Conservation (phyloP, 306 rosid species). For the Luffa acutangula region DNA sequence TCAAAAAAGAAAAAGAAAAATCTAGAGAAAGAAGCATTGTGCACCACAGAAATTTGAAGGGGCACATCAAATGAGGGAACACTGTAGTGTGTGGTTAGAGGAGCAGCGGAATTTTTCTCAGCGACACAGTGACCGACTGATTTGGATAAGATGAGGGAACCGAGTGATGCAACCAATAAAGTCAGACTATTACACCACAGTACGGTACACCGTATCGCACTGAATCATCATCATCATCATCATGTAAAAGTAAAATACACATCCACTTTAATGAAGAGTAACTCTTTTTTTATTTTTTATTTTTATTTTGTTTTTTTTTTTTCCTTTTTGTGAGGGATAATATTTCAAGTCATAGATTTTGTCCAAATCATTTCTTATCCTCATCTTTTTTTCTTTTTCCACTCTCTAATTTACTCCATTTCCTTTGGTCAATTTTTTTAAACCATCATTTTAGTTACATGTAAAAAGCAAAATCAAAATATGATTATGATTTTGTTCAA, state of each 20-base stretch:
- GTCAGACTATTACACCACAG: neutral
- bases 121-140: neutral
- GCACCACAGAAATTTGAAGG: neutral
- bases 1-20: no score
- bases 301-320: neutral
- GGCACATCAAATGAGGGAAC: neutral
- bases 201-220: slow-evolving; percentile 17
- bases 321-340: neutral
- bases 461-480: neutral
- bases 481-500: neutral
- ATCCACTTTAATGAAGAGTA: neutral
- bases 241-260: neutral
- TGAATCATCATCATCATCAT: slow-evolving; percentile 17
- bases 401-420: no score
- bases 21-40: no score
- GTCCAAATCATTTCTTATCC: no score
- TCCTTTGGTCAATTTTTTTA: neutral
- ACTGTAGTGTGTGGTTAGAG: neutral
- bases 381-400: no score
- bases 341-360: neutral
- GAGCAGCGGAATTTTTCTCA: neutral
- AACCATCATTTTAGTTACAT: neutral
- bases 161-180: slow-evolving; percentile 15
- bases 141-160: slow-evolving; percentile 1
- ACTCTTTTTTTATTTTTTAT: neutral